These are phyloP conservation scores for sunflower (Helianthus annuus) DNA, from an alignment of 129 eudicot species.

Conservation along the genomic window DNA sequence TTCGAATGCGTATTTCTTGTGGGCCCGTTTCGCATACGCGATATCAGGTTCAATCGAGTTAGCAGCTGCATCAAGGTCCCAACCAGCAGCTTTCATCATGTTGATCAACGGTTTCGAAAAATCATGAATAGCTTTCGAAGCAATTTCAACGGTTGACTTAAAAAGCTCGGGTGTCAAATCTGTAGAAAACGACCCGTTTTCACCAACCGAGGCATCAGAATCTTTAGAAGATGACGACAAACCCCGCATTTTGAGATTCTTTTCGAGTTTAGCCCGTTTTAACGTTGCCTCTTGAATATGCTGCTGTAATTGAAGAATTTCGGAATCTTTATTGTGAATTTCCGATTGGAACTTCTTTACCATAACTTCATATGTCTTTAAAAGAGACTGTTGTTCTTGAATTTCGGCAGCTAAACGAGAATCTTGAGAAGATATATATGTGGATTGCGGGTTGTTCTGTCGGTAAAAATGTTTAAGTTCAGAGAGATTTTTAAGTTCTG, in stretches of 20 bases:
- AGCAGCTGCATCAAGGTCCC: conserved; percentile 98
- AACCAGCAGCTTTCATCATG: conserved; percentile 99
- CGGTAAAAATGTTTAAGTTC: conserved; percentile 90
- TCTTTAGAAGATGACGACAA: conserved; percentile 66
- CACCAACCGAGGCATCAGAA: conserved; percentile 50
- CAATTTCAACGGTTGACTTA: conserved; percentile 70
- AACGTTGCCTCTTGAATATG: conserved; percentile 80
- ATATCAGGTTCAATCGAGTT: conserved; percentile 71
- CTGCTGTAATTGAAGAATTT: conserved; percentile 75
- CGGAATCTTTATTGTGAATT: conserved; percentile 91
- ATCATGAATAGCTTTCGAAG: conserved; percentile 78
- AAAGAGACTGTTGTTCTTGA: conserved; percentile 88
- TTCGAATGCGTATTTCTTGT: conserved; percentile 92
- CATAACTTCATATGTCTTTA: conserved; percentile 90
- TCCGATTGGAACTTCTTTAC: conserved; percentile 94
- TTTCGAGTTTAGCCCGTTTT: conserved; percentile 72
- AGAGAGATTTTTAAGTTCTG: conserved; percentile 76
- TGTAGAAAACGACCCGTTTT: conserved; percentile 35
- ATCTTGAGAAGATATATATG: conserved; percentile 77
- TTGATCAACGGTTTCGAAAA: conserved; percentile 91
- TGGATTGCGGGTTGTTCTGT: conserved; percentile 78
- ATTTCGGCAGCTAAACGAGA: conserved; percentile 94
- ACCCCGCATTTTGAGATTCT: conserved; percentile 85
- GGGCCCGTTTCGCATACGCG: conserved; percentile 78
- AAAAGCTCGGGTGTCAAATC: conserved; percentile 80